A percentile compares a stretch with the other conserved stretches of the same genome.
Evolutionary conservation across 192 early-diverging fungal genomes (phyloP).

Genomic region (Phlyctochytrium arcticum): DNA sequence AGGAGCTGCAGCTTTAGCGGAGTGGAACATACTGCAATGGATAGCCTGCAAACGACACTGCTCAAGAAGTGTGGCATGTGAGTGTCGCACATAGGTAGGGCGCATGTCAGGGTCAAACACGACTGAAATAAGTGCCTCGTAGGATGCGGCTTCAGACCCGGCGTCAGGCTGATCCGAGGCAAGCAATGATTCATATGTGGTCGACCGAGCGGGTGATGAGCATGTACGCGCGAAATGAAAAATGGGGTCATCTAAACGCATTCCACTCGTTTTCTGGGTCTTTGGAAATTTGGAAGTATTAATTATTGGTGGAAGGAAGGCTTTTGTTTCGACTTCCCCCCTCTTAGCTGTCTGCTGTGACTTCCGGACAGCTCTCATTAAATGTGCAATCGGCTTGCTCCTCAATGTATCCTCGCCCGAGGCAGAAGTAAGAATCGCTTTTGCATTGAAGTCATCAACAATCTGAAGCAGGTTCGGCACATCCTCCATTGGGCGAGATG

Average conservation of each 20-base stretch:
- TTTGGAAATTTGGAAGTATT: constrained; percentile 68
- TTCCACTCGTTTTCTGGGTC: constrained; percentile 38
- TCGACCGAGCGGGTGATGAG: too few species aligned
- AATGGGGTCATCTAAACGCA: constrained; percentile 48
- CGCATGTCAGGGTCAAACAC: constrained; percentile 48
- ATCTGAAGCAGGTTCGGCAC: constrained; percentile 59
- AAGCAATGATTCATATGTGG: too few species aligned
- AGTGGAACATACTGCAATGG: constrained; percentile 52
- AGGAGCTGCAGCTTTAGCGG: too few species aligned
- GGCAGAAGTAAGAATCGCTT: constrained; percentile 57
- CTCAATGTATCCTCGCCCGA: constrained; percentile 65
- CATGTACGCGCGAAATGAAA: constrained; percentile 8
- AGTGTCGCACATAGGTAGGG: constrained; percentile 40
- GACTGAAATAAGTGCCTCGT: constrained; percentile 57
- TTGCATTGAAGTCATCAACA: constrained; percentile 57
- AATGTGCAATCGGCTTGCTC: constrained; percentile 50
- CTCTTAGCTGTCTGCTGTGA: neutral
- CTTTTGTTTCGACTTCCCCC: neutral
- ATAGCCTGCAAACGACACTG: constrained; percentile 56
- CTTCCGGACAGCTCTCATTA: constrained; percentile 45
- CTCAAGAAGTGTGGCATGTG: constrained; percentile 51
- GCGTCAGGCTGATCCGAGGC: neutral
- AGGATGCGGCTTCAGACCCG: neutral
- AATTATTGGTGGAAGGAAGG: constrained; percentile 54
- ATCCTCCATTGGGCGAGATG: constrained; percentile 60